A percentile compares a stretch with the other conserved stretches of the same genome.
These are phyloP conservation scores for Sporothrix variecibatus DNA, from an alignment of 2,329 filamentous ascomycete genomes.

Conservation along the genomic window DNA sequence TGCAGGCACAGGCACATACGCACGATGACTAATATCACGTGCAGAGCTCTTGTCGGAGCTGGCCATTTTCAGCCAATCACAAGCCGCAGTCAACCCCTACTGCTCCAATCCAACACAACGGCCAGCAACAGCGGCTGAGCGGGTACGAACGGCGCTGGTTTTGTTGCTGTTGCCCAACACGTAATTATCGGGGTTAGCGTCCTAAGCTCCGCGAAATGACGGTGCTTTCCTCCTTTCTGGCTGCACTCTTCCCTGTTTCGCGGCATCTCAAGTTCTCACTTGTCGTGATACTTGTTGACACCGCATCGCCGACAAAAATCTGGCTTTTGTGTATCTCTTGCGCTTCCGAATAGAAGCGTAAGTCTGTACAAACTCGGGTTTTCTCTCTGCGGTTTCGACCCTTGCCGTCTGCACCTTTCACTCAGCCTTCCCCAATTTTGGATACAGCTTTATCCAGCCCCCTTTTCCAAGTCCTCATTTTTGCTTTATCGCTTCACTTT, in stretches of 20 bases:
- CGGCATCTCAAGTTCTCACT: neutral
- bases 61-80: neutral
- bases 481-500: neutral
- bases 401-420: too few relatives aligned
- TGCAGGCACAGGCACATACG: neutral
- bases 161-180: neutral
- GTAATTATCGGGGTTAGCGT: neutral
- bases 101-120: neutral
- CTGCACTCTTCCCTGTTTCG: slow-evolving; percentile 3
- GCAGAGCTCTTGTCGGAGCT: neutral
- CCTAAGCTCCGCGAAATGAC: neutral
- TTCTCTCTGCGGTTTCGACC: neutral
- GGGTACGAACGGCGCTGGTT: neutral
- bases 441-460: neutral
- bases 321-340: neutral
- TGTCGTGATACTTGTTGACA: slow-evolving; percentile 5
- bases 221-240: neutral
- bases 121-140: neutral
- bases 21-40: slow-evolving; percentile 43
- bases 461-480: neutral
- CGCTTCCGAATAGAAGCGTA: neutral
- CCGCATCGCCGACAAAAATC: slow-evolving; percentile 2
- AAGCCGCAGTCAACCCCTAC: neutral
- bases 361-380: too few relatives aligned
- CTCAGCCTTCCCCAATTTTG: neutral